Evolutionary conservation across 2,329 filamentous ascomycete genomes (phyloP).

Genomic region (Coniella lustricola): DNA sequence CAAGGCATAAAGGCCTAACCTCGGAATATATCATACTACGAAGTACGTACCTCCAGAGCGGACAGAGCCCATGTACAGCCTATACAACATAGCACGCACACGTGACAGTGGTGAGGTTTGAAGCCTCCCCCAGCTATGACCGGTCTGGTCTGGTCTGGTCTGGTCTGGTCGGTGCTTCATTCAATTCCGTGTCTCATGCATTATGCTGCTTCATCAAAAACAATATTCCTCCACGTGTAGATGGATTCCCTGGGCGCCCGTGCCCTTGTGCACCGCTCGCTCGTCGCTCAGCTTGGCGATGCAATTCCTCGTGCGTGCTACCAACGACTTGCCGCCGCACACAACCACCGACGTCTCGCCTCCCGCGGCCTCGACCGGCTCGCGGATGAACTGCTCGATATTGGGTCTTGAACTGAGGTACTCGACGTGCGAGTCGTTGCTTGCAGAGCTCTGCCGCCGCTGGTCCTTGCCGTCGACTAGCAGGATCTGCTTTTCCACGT

Average conservation of each 20-base stretch:
- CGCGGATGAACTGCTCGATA: conserved; percentile 43
- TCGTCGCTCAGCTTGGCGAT: conserved; percentile 52
- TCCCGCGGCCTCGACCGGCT: conserved; percentile 48
- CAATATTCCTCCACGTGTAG: conserved; percentile 53
- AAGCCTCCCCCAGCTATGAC: too few relatives aligned
- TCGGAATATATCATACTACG: too few relatives aligned
- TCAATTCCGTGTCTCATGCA: too few relatives aligned
- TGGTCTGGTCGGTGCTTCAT: too few relatives aligned
- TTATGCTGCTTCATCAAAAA: conserved; percentile 21
- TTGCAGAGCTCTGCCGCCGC: conserved; percentile 19
- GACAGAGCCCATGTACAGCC: too few relatives aligned
- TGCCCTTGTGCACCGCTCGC: conserved; percentile 57
- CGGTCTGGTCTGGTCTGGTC: too few relatives aligned
- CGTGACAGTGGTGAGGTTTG: too few relatives aligned
- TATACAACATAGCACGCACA: too few relatives aligned
- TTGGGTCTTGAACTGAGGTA: conserved; percentile 42
- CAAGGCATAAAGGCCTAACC: too few relatives aligned
- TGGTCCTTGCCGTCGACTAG: not conserved
- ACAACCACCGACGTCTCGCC: conserved; percentile 57
- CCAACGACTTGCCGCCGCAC: conserved; percentile 50
- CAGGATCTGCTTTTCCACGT: conserved; percentile 23
- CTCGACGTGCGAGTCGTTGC: conserved; percentile 34
- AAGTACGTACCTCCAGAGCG: too few relatives aligned
- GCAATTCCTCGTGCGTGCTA: conserved; percentile 46
- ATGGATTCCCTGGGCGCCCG: conserved; percentile 55